These are phyloP conservation scores for Xylariaceae sp. DNA, from an alignment of 2,329 filamentous ascomycete genomes.

Conservation along the genomic window DNA sequence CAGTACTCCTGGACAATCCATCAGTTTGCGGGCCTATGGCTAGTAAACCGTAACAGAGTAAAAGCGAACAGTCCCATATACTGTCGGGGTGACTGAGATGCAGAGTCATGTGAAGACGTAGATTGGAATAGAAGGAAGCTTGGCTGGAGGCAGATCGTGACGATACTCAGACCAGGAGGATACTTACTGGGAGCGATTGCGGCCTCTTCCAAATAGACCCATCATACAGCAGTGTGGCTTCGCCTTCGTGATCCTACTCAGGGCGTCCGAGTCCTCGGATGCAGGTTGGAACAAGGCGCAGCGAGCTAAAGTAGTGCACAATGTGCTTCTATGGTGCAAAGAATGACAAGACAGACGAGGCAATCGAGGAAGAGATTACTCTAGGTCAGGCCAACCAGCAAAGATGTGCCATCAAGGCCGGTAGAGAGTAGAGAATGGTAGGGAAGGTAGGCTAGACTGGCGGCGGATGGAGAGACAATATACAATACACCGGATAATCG, in stretches of 20 bases:
- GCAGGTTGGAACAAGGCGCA: not conserved
- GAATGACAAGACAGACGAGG: not conserved
- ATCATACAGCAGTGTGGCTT: constrained; percentile 6
- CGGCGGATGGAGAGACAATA: not conserved
- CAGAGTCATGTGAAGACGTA: not conserved
- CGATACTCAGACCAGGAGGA: not conserved
- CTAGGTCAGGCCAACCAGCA: too few relatives aligned
- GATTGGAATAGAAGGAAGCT: not conserved
- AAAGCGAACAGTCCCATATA: not conserved
- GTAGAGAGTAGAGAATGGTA: not conserved
- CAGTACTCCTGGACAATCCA: constrained; percentile 22
- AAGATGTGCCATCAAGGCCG: not conserved
- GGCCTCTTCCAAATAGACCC: constrained; percentile 23
- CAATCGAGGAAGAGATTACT: too few relatives aligned
- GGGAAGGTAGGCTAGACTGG: not conserved
- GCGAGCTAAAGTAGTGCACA: not conserved
- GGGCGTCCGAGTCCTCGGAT: not conserved
- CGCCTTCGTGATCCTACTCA: not conserved
- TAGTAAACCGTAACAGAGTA: not conserved
- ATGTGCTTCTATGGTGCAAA: not conserved
- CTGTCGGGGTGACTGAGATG: not conserved
- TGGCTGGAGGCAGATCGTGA: not conserved
- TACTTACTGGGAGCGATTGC: constrained; percentile 27
- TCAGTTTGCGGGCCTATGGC: constrained; percentile 10
- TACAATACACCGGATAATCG: not conserved